phyloP scores from a whole-genome alignment of 2,329 filamentous ascomycete species.

The Botrytis pseudocinerea region DNA sequence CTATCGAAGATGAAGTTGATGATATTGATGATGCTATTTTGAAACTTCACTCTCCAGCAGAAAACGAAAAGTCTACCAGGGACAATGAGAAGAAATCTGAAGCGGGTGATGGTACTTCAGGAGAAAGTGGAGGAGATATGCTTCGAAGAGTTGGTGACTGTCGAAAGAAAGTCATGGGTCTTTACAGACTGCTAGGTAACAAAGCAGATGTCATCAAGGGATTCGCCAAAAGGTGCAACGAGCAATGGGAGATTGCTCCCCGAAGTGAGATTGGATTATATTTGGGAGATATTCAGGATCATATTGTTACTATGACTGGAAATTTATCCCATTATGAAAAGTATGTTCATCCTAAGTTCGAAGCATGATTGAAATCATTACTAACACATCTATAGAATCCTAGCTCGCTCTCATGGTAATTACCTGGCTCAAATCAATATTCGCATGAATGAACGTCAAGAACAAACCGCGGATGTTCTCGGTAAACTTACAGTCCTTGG shows the following conservation, averaged over 20 bases:
- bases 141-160: constrained; percentile 89
- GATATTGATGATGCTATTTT: constrained; percentile 94
- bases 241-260: constrained; percentile 95
- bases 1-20: constrained; percentile 94
- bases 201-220: constrained; percentile 99
- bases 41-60: constrained; percentile 66
- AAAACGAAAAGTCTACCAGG: constrained; percentile 46
- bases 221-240: constrained; percentile 96
- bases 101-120: constrained; percentile 42
- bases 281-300: constrained; percentile 96
- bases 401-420: constrained; percentile 89
- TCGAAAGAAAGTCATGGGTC: constrained; percentile 93
- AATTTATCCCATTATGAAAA: constrained; percentile 96
- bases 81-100: constrained; percentile 50
- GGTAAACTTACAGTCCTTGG: constrained; percentile 93
- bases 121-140: constrained; percentile 71
- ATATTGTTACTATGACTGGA: constrained; percentile 98
- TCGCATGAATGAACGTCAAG: constrained; percentile 95
- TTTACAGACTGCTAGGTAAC: constrained; percentile 90
- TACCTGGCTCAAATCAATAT: constrained; percentile 99
- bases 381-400: constrained; percentile 57
- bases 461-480: constrained; percentile 91
- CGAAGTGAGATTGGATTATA: constrained; percentile 96
- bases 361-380: neutral
- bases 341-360: constrained; percentile 51